Conservation (phyloP, 192 early-diverging fungal species). For the Podila verticillata region DNA sequence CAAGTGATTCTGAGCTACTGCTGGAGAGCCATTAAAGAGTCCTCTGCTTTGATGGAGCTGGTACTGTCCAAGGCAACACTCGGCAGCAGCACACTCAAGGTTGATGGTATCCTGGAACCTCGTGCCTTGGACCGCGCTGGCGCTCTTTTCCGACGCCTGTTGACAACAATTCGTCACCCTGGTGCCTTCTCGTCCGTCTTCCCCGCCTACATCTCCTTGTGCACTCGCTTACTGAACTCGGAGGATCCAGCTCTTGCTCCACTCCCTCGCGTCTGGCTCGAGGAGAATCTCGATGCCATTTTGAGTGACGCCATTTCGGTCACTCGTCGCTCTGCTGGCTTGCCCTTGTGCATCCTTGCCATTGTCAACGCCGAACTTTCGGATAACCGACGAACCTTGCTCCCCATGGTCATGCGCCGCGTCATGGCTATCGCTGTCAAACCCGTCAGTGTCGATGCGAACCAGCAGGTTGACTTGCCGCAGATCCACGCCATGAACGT, state of each 20-base stretch:
- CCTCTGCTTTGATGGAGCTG: conserved; percentile 58
- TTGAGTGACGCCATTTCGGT: conserved; percentile 82
- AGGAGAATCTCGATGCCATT: conserved; percentile 80
- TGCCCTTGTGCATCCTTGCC: conserved; percentile 88
- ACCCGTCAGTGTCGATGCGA: conserved; percentile 50
- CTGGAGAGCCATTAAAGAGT: conserved; percentile 93
- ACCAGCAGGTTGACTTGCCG: conserved; percentile 82
- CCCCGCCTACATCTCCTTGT: conserved; percentile 77
- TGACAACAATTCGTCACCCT: conserved; percentile 86
- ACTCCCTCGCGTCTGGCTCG: conserved; percentile 78
- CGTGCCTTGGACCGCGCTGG: conserved; percentile 47
- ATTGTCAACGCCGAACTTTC: conserved; percentile 77
- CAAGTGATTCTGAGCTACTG: conserved; percentile 91
- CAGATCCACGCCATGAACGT: conserved; percentile 97
- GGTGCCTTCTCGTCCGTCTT: conserved; percentile 94
- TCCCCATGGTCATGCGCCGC: conserved; percentile 73
- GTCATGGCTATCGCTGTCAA: conserved; percentile 71
- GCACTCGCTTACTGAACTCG: conserved; percentile 72
- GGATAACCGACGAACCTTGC: conserved; percentile 61
- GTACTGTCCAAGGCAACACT: conserved; percentile 46
- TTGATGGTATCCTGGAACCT: conserved; percentile 26
- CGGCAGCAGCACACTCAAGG: conserved; percentile 23
- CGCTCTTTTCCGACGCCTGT: conserved; percentile 61
- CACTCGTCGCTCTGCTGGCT: conserved; percentile 90
- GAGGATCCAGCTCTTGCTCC: conserved; percentile 57